phyloP scores from a whole-genome alignment of 177 flowering plant species.

The Vitis hybrid region DNA sequence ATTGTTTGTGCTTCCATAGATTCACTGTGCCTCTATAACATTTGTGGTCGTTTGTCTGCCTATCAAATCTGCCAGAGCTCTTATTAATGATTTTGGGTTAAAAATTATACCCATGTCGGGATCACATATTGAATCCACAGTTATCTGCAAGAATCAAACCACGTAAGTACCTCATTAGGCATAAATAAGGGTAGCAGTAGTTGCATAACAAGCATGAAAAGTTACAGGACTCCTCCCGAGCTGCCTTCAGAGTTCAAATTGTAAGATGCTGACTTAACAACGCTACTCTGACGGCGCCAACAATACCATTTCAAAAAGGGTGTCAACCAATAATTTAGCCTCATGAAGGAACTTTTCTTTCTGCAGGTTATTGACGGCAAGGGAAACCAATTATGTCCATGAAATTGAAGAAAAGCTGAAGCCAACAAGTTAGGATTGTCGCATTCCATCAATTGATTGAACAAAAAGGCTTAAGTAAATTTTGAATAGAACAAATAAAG shows the following conservation, averaged over 20 bases:
- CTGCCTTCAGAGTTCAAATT: neutral
- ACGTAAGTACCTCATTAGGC: neutral
- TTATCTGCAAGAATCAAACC: conserved; percentile 43
- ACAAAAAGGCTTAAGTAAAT: neutral
- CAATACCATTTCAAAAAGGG: neutral
- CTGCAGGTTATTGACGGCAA: too few relatives aligned
- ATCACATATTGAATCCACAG: conserved; percentile 64
- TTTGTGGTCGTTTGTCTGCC: conserved; percentile 13
- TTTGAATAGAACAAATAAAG: neutral
- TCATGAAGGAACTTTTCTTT: neutral
- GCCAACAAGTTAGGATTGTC: neutral
- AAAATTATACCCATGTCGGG: conserved; percentile 64
- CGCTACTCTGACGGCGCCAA: neutral
- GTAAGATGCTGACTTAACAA: neutral
- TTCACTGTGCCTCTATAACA: neutral
- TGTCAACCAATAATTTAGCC: neutral
- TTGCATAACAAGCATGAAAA: neutral
- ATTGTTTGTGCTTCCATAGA: too few relatives aligned
- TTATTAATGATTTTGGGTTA: conserved; percentile 65
- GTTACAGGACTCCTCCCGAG: neutral
- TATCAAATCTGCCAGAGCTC: conserved; percentile 58
- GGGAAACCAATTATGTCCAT: too few relatives aligned
- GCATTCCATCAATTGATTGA: neutral
- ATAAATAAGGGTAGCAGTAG: neutral
- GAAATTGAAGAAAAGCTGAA: too few relatives aligned